Conservation (phyloP, 306 rosid genomes). For the Luffa aegyptiaca region DNA sequence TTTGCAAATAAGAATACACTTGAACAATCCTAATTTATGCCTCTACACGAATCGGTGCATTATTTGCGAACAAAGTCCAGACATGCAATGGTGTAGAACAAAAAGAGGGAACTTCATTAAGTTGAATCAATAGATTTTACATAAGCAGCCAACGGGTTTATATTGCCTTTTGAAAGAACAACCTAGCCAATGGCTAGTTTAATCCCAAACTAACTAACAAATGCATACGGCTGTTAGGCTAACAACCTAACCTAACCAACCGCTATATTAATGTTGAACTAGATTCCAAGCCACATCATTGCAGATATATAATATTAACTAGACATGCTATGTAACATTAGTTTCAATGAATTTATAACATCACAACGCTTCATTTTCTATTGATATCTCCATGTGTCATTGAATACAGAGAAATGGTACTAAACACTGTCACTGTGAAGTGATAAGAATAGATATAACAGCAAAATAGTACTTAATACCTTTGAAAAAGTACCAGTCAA, state of each 20-base stretch:
- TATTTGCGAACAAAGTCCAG: neutral
- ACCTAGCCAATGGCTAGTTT: neutral
- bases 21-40: neutral
- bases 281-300: neutral
- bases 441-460: neutral
- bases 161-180: neutral
- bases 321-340: neutral
- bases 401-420: neutral
- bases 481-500: slow-evolving; percentile 93
- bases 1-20: neutral
- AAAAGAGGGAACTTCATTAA: neutral
- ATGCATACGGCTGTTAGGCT: neutral
- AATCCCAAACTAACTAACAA: neutral
- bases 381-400: neutral
- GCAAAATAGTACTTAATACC: slow-evolving; percentile 23
- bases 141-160: neutral
- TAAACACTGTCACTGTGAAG: neutral
- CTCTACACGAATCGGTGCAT: no score
- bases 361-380: neutral
- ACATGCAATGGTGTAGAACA: neutral
- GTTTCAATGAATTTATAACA: neutral
- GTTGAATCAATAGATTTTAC: neutral
- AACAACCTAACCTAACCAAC: neutral
- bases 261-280: neutral
- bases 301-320: neutral